phyloP scores from a whole-genome alignment of 306 rosid species.

The Myrica gale region DNA sequence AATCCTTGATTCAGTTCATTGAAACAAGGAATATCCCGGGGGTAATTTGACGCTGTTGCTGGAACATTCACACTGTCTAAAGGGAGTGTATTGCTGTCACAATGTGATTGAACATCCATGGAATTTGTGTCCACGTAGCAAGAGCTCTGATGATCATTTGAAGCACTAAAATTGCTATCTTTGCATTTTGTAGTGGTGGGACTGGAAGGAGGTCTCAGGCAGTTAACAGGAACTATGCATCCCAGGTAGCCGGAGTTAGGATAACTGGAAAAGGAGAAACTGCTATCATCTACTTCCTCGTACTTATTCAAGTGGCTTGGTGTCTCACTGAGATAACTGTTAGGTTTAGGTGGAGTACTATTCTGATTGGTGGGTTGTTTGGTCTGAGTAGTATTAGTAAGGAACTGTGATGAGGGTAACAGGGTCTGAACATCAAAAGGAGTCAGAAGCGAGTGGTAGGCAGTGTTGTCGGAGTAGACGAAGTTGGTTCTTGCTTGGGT shows the following conservation, averaged over 20 bases:
- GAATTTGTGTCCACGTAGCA: slow-evolving; percentile 24
- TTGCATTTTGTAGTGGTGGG: slow-evolving; percentile 24
- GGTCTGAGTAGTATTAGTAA: slow-evolving; percentile 25
- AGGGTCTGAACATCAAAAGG: slow-evolving; percentile 58
- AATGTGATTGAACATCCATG: slow-evolving; percentile 22
- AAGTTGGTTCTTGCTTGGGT: slow-evolving; percentile 94
- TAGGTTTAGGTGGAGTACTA: slow-evolving; percentile 31
- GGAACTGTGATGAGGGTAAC: slow-evolving; percentile 43
- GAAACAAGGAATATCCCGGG: too few relatives aligned
- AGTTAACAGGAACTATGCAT: slow-evolving; percentile 91
- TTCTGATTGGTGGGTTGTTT: slow-evolving; percentile 41
- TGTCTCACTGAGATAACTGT: slow-evolving; percentile 16
- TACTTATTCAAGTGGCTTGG: slow-evolving; percentile 24
- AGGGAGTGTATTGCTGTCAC: too few relatives aligned
- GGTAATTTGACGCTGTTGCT: too few relatives aligned
- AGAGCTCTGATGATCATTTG: slow-evolving; percentile 33
- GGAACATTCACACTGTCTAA: too few relatives aligned
- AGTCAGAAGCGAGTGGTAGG: slow-evolving; percentile 61
- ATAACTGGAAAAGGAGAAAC: slow-evolving; percentile 57
- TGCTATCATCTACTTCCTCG: slow-evolving; percentile 34
- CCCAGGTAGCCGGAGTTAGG: slow-evolving; percentile 86
- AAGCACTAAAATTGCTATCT: slow-evolving; percentile 34
- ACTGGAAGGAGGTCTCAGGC: slow-evolving; percentile 63
- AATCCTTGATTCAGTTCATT: too few relatives aligned
- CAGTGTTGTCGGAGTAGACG: slow-evolving; percentile 67